These are phyloP conservation scores for Pseudisothecium myosuroides DNA, from an alignment of 225 moss, liverwort and hornwort genomes.

Conservation along the genomic window DNA sequence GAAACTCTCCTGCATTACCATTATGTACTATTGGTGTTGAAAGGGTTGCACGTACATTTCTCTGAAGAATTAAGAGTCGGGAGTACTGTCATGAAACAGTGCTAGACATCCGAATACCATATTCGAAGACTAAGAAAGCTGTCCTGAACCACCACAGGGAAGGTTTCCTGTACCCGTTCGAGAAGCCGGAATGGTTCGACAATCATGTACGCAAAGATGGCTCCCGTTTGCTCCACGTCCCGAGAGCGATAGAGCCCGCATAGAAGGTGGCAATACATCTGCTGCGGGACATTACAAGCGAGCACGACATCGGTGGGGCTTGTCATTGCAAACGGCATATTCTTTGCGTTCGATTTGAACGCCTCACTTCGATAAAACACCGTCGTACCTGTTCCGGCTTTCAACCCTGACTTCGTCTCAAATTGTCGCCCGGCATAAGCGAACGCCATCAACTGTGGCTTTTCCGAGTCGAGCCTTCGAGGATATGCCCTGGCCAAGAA, in stretches of 20 bases:
- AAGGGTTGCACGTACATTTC: background rate
- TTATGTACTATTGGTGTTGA: background rate
- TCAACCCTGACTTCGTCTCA: conserved; percentile 18
- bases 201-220: conserved; percentile 26
- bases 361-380: background rate
- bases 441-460: conserved; percentile 4
- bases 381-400: conserved; percentile 8
- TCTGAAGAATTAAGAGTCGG: background rate
- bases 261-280: background rate
- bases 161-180: background rate
- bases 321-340: too few species aligned
- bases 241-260: conserved; percentile 21
- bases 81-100: background rate
- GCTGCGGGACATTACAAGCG: conserved; percentile 1
- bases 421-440: conserved; percentile 6
- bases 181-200: conserved; percentile 13
- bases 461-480: background rate
- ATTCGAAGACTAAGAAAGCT: background rate
- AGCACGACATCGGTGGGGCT: conserved; percentile 32
- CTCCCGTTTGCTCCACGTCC: conserved; percentile 10
- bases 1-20: too few species aligned
- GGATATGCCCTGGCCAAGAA: conserved; percentile 5
- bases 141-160: background rate
- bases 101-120: background rate
- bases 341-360: background rate